Base-by-base conservation (phyloP, 2,329 filamentous ascomycete species). In the Cladosporium sphaerospermum region DNA sequence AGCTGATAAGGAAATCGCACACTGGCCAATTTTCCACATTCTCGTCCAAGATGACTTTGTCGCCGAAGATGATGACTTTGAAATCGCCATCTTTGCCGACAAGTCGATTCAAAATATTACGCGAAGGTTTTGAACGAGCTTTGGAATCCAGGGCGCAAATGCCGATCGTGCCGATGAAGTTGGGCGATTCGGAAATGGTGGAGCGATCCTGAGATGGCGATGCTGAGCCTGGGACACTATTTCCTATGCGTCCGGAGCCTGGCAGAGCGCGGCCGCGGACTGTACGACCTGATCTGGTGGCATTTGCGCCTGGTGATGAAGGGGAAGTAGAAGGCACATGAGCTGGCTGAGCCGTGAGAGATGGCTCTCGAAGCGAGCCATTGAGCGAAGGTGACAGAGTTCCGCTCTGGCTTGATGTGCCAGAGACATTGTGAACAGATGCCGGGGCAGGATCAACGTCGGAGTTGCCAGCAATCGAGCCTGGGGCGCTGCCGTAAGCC, bases 11-110 rank as follows among this genome's bases (percentile, higher is more conserved):
- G 64, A 95, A 99, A 72, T 99, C 93, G 70, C 89, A 95, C 52
- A 95, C 83, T 14, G 91, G 91, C 91, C 91, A 96, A 67, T 96
- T 95, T 71, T 95, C 90, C 53, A 96, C 86, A 57, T 88, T 88
- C 80, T 99, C 93, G 65, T 99, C 93, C 34, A 99, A 78, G 61
- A 99, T 99, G 41, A 96, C 92, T 73, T 99, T 99, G 75, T 99
- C 93, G 45, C 93, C 95, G 74, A 99, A 99, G 10, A 99, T 92
- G 57, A 95, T 86, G 19, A 97, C 91, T 64, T 99, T 92, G 65
- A 99, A 97, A 62, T 97, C 92, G 46, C 85, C 83, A 60, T 95
- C 91, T 61, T 93, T 92, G 33, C 88, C 83, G 59, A 96, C 92
- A 16, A 99, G 78, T 47, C 91, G 83, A 65, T 95, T 97, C 55